These are phyloP conservation scores for Trichomonas vaginalis DNA, from an alignment of 208 protist genomes.

Conservation along the genomic window DNA sequence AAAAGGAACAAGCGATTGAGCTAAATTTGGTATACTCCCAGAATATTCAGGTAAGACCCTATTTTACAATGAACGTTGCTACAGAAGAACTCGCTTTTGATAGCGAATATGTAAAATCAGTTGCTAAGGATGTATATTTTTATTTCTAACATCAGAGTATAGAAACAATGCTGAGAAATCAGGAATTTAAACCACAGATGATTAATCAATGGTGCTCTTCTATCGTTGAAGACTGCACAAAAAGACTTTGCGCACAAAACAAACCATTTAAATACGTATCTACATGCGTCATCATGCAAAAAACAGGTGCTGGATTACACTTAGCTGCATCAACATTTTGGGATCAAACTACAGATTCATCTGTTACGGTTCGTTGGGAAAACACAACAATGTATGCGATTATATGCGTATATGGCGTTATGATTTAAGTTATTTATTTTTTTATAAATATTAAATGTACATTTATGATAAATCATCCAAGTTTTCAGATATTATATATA, in stretches of 20 bases:
- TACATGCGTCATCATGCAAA: slow-evolving; percentile 64
- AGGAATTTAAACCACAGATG: background rate
- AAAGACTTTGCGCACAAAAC: slow-evolving; percentile 31
- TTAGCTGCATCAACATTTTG: slow-evolving; percentile 63
- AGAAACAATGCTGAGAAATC: slow-evolving; percentile 1
- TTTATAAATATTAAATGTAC: background rate
- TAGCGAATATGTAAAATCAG: background rate
- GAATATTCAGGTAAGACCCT: too few species aligned
- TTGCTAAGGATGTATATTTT: slow-evolving; percentile 18
- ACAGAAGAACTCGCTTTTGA: slow-evolving; percentile 1
- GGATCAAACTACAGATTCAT: slow-evolving; percentile 63
- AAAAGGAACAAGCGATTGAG: too few species aligned
- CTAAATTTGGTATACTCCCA: too few species aligned
- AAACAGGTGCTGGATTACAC: slow-evolving; percentile 61
- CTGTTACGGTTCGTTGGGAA: background rate
- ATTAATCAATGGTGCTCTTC: slow-evolving; percentile 15
- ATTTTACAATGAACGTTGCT: background rate
- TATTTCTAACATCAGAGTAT: slow-evolving; percentile 17
- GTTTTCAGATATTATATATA: background rate
- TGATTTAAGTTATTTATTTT: background rate
- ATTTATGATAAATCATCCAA: background rate
- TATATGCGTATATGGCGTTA: background rate
- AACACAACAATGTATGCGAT: slow-evolving; percentile 9
- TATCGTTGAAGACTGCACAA: background rate
- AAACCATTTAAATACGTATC: slow-evolving; percentile 75